These are phyloP conservation scores for Albugo laibachii DNA, from an alignment of 352 stramenopile species.

Conservation along the genomic window DNA sequence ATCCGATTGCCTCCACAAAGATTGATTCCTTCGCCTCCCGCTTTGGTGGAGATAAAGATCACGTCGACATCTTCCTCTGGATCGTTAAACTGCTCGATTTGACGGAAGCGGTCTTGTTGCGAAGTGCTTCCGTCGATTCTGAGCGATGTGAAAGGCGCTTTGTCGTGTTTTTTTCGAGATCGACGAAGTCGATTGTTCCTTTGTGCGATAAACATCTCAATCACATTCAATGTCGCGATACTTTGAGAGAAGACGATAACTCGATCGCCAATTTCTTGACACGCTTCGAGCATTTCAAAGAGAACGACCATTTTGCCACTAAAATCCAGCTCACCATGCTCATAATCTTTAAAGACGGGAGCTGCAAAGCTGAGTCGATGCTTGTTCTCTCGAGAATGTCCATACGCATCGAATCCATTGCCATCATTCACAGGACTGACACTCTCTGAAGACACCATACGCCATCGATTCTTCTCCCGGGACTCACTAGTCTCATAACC, in stretches of 20 bases:
- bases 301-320: conserved; percentile 79
- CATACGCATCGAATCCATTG: not conserved
- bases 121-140: conserved; percentile 70
- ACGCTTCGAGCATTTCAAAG: conserved; percentile 55
- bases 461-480: too few species aligned
- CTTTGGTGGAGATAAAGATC: conserved; percentile 79
- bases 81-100: conserved; percentile 73
- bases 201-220: conserved; percentile 44
- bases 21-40: conserved; percentile 76
- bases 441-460: too few species aligned
- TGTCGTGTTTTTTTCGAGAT: conserved; percentile 18
- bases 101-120: conserved; percentile 52
- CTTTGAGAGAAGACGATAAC: conserved; percentile 82
- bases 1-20: conserved; percentile 77
- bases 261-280: conserved; percentile 49
- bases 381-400: conserved; percentile 5
- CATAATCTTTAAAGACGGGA: conserved; percentile 38
- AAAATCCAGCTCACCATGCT: conserved; percentile 23
- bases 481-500: too few species aligned
- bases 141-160: conserved; percentile 29
- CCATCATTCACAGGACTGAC: not conserved
- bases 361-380: conserved; percentile 60
- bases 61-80: conserved; percentile 55
- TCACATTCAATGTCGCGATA: conserved; percentile 66
- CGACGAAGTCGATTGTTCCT: conserved; percentile 17